These are phyloP conservation scores for Neurospora discreta DNA, from an alignment of 495 filamentous ascomycete genomes.

Conservation along the genomic window DNA sequence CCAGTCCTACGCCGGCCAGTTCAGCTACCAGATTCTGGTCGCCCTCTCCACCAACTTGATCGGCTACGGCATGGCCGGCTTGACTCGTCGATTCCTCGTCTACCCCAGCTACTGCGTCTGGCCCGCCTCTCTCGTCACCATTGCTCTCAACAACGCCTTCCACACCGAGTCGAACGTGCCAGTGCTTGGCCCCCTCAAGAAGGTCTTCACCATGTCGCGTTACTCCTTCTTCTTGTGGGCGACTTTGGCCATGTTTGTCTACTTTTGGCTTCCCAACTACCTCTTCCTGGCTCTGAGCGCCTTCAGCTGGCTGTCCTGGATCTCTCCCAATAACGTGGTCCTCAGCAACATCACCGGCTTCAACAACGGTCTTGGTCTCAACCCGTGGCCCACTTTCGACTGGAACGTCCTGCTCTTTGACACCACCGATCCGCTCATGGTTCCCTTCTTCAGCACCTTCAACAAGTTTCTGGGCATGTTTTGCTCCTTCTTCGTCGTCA, in stretches of 20 bases:
- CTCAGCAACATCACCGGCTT: conserved; percentile 23
- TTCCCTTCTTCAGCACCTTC: conserved; percentile 27
- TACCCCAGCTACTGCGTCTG: conserved; percentile 31
- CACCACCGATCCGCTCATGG: conserved; percentile 24
- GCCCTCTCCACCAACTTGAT: conserved; percentile 32
- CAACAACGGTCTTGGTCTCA: conserved; percentile 25
- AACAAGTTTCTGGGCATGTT: conserved; percentile 26
- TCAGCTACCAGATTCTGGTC: conserved; percentile 30
- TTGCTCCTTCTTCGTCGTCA: conserved; percentile 13
- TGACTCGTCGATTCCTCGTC: conserved; percentile 45
- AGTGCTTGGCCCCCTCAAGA: conserved; percentile 22
- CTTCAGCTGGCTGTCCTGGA: conserved; percentile 24
- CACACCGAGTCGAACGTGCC: conserved; percentile 19
- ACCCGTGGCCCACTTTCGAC: conserved; percentile 29
- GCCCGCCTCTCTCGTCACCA: conserved; percentile 28
- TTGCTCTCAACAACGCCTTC: conserved; percentile 30
- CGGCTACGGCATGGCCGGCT: conserved; percentile 39
- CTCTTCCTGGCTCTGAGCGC: conserved; percentile 14
- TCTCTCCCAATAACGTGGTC: conserved; percentile 23
- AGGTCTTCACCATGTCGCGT: conserved; percentile 18
- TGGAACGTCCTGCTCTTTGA: conserved; percentile 24
- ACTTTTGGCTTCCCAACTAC: conserved; percentile 21
- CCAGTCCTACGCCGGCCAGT: conserved; percentile 23
- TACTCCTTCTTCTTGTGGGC: conserved; percentile 23
- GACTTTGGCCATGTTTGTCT: conserved; percentile 14